Evolutionary conservation across 1,284 basidiomycete genomes (phyloP), one percentile per base, ranked within the genome.

Genomic region (Volvariella surrecta): DNA sequence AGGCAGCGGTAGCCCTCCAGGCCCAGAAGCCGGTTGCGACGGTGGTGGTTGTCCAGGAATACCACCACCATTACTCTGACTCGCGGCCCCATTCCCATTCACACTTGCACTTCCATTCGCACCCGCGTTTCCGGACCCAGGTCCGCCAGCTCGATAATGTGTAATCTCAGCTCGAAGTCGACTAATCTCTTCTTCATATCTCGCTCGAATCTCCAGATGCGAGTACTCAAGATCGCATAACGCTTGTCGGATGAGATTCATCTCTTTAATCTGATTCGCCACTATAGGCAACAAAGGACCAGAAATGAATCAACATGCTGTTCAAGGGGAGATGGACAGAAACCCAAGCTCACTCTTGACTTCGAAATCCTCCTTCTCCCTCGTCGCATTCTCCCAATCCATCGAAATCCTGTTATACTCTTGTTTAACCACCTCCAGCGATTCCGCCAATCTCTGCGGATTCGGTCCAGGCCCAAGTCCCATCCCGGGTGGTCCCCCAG

Each of bases 221-320:
- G 66, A 64, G 2, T 58, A 56, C 49, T 72, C 69, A 41, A 72
- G 64, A 51, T 71, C 68, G 47, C 68, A 69, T 10, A 72, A 59
- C 1, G 68, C 62, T 50, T 66, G 64, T n/a, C 67, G 62, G 49
- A 72, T 69, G 45, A 64, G 64, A 43, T 63, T 70, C 50, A 72
- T 59, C 49, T 72, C 70, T 51, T 58, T 64, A 9, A 70, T 61
- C 53, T 72, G 70, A 1, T 58, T 54, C 17, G 58, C 54, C 17
- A 70, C 68, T 69, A 8, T 35, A 16, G 34, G 34, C 13, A 19
- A 15, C 6, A 35, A 35, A 35, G 24, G 24, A 11, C 24, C 24
- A 28, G 24, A 28, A 28, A 6, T 6, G 11, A 28, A 11, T 6
- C 6, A 28, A 28, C 24, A 28, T 11, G 24, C n/a, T n/a, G n/a